Percentiles rank a stretch among this genome's conserved stretches.
Evolutionary conservation across 768 basidiomycete species (phyloP).

Genomic region (Naganishia vaughanmartiniae): DNA sequence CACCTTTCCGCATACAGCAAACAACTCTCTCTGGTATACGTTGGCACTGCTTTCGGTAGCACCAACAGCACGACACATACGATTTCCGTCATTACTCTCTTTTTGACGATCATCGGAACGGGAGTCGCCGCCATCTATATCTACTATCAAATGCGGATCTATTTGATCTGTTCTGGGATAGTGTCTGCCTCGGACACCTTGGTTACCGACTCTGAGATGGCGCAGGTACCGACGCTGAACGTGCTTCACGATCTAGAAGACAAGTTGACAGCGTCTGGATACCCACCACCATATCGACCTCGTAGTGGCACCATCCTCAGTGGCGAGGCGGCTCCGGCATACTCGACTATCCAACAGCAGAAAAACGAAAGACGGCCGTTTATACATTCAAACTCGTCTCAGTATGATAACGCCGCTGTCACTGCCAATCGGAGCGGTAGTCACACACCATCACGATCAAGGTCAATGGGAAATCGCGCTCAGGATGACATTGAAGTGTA

Average conservation of each 20-base stretch:
- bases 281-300: neutral
- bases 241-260: neutral
- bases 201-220: neutral
- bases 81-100: slow-evolving; percentile 39
- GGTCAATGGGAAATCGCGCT: slow-evolving; percentile 12
- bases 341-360: neutral
- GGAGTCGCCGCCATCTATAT: slow-evolving; percentile 48
- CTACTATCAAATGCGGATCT: slow-evolving; percentile 50
- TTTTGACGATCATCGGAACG: slow-evolving; percentile 44
- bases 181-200: neutral
- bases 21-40: slow-evolving; percentile 48
- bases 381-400: slow-evolving; percentile 27
- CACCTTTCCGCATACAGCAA: slow-evolving; percentile 32
- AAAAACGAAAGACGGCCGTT: slow-evolving; percentile 13
- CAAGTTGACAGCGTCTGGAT: neutral
- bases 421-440: neutral
- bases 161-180: slow-evolving; percentile 34
- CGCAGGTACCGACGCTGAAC: slow-evolving; percentile 4
- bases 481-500: neutral
- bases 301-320: neutral
- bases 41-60: slow-evolving; percentile 42
- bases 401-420: neutral
- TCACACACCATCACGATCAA: slow-evolving; percentile 14
- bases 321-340: slow-evolving; percentile 16
- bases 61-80: slow-evolving; percentile 42